phyloP scores from a whole-genome alignment of 805 yeast genomes.

The Candida michaelii region DNA sequence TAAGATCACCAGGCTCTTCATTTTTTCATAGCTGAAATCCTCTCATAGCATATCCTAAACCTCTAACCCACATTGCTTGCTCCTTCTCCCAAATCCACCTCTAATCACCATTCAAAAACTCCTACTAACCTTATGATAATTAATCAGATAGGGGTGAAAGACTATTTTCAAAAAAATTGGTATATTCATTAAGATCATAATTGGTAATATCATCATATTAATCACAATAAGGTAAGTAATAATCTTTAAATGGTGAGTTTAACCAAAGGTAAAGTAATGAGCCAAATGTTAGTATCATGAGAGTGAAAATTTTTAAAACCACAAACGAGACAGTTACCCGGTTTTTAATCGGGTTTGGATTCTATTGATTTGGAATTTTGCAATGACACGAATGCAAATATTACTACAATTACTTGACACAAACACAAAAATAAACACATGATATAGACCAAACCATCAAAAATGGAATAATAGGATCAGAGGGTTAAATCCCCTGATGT shows the following conservation, averaged over 20 bases:
- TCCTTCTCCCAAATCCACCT: not conserved
- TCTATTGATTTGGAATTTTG: not conserved
- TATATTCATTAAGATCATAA: conserved; percentile 4
- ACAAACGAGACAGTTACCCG: not conserved
- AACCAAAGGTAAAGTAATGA: too few relatives aligned
- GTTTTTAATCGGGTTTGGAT: not conserved
- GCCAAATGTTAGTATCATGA: too few relatives aligned
- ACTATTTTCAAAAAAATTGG: conserved; percentile 30
- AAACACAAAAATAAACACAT: too few relatives aligned
- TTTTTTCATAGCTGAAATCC: too few relatives aligned
- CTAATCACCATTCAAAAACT: conserved; percentile 1
- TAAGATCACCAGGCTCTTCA: too few relatives aligned
- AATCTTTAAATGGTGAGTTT: not conserved
- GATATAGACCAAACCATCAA: too few relatives aligned
- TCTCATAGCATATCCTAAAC: too few relatives aligned
- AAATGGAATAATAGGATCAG: too few relatives aligned
- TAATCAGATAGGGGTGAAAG: conserved; percentile 95
- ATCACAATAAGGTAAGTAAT: conserved; percentile 6
- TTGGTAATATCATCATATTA: conserved; percentile 17
- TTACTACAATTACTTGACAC: too few relatives aligned
- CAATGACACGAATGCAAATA: too few relatives aligned
- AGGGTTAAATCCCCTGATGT: too few relatives aligned
- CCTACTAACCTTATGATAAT: conserved; percentile 7
- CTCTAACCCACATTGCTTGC: too few relatives aligned
- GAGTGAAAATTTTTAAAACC: conserved; percentile 1